Base-by-base conservation (phyloP, 257 asterid species). In the Solanum arcanum region DNA sequence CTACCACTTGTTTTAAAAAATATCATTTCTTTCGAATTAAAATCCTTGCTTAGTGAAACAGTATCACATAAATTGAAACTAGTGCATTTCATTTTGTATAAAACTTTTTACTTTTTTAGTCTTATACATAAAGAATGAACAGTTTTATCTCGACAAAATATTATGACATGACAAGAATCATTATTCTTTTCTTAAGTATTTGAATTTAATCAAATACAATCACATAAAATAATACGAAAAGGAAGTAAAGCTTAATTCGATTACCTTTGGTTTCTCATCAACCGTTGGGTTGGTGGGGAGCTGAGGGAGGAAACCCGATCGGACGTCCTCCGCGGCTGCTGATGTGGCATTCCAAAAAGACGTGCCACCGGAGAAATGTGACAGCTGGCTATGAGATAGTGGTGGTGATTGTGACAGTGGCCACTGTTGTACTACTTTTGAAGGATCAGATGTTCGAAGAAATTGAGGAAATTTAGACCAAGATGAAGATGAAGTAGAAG, bases 281-380 rank as follows among this genome's bases (percentile, higher is more conserved):
- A 93, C 93, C 31, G 91, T 86, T 6, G 96, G 92, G 39, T 93
- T 77, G 1, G 95, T 89, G 78, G 46, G 78, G 68, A 91, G 87
- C 87, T 90, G 96, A 44, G 98, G 95, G 83, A 94, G 89, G 86
- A 94, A 93, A 87, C 91, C 89, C 2, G 95, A 89, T 15, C 94
- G 94, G 39, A 93, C 94, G 13, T 84, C 70, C 89, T 42, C 84
- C 90, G 92, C 47, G 35, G 93, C 18, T 20, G 94, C 21, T 25
- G 94, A 88, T 0, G 95, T 88, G 4, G 99, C 94, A 84, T 90
- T 96, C 99, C 98, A 95, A 89, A 93, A 94, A 7, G 97, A 94
- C 2, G 98, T 90, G 85, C 92, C 92, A 87, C 95, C 94, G 20
- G 95, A 91, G 90, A 94, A 93, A 83, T 96, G 99, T 86, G 95